A percentile compares a stretch with the other conserved stretches of the same genome.
phyloP scores from a whole-genome alignment of 192 early-diverging fungal genomes.

The Entophlyctis helioformis region DNA sequence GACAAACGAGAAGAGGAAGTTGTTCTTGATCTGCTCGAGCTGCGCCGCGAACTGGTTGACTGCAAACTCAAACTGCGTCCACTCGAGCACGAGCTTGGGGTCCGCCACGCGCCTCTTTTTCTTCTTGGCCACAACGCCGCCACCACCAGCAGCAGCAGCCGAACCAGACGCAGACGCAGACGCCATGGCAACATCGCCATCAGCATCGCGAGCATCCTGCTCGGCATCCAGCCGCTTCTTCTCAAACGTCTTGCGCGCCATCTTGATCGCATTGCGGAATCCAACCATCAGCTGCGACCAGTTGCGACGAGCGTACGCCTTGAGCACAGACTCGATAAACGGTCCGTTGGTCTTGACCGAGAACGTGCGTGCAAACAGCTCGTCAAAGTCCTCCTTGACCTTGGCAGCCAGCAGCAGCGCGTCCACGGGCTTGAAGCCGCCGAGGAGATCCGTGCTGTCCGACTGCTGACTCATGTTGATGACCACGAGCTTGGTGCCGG shows the following conservation, averaged over 20 bases:
- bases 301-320: conserved; percentile 58
- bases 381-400: conserved; percentile 74
- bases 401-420: conserved; percentile 62
- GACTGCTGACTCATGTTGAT: conserved; percentile 96
- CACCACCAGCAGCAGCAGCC: no score
- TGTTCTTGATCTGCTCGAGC: conserved; percentile 51
- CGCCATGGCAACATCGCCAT: not conserved
- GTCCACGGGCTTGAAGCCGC: conserved; percentile 96
- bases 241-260: conserved; percentile 52
- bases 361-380: conserved; percentile 76
- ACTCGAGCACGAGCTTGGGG: conserved; percentile 46
- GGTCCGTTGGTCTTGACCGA: conserved; percentile 74
- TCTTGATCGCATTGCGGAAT: conserved; percentile 65
- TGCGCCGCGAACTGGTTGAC: conserved; percentile 66
- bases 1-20: conserved; percentile 84
- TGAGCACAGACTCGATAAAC: conserved; percentile 72
- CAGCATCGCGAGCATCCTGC: conserved; percentile 1
- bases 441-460: conserved; percentile 85
- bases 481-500: conserved; percentile 64
- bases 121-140: conserved; percentile 15
- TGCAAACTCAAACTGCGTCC: conserved; percentile 57
- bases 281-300: conserved; percentile 71
- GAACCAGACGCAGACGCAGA: not conserved
- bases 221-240: conserved; percentile 4
- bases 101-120: conserved; percentile 14